Conservation (phyloP, 2,329 filamentous ascomycete species). For the Beauveria medogensis region DNA sequence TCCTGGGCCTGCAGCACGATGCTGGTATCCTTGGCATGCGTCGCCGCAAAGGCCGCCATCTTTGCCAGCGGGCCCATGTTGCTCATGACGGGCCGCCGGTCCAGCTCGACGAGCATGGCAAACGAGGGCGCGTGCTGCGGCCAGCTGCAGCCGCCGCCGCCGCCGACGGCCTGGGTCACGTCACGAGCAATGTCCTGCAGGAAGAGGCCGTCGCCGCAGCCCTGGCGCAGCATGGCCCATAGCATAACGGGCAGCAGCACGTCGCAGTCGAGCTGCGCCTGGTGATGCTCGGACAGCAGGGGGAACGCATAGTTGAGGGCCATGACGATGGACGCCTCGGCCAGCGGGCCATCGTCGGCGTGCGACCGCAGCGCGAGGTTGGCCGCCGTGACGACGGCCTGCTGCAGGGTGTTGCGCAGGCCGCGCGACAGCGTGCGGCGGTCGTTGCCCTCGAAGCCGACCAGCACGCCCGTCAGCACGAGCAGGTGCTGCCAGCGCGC, state of each 20-base stretch:
- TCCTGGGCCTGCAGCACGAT: slow-evolving; percentile 47
- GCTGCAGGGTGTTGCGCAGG: slow-evolving; percentile 61
- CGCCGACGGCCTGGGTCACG: slow-evolving; percentile 38
- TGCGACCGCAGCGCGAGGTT: slow-evolving; percentile 62
- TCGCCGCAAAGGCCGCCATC: slow-evolving; percentile 55
- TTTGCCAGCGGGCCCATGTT: slow-evolving; percentile 61
- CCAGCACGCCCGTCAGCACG: slow-evolving; percentile 68
- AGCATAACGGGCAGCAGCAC: slow-evolving; percentile 62
- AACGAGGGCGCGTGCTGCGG: slow-evolving; percentile 51
- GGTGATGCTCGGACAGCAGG: slow-evolving; percentile 54
- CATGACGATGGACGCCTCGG: slow-evolving; percentile 51
- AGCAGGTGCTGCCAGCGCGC: slow-evolving; percentile 76
- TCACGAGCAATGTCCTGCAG: slow-evolving; percentile 62
- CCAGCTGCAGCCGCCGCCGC: slow-evolving; percentile 51
- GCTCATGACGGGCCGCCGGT: slow-evolving; percentile 52
- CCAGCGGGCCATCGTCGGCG: slow-evolving; percentile 31
- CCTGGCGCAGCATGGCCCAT: slow-evolving; percentile 61
- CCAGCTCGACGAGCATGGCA: slow-evolving; percentile 47
- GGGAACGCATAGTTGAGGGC: slow-evolving; percentile 73
- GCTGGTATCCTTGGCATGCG: slow-evolving; percentile 39
- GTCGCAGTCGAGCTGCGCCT: slow-evolving; percentile 56
- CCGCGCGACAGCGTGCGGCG: slow-evolving; percentile 53
- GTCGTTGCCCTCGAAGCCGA: slow-evolving; percentile 63
- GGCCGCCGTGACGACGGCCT: slow-evolving; percentile 63
- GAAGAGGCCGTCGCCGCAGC: slow-evolving; percentile 70